Evolutionary conservation across 257 asterid genomes (phyloP).

Genomic region (Solanum clarkiae): DNA sequence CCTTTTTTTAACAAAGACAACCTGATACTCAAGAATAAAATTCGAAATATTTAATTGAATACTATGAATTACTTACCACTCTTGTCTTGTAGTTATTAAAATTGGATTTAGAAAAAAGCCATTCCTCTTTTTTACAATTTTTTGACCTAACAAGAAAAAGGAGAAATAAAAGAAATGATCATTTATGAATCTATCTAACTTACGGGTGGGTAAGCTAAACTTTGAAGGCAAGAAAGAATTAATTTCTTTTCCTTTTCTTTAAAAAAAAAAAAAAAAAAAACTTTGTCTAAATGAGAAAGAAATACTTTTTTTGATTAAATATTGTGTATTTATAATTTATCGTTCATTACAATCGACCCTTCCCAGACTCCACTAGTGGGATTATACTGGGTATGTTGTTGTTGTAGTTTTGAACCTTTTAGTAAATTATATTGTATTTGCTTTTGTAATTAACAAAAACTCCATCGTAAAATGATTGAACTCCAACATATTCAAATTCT

Average conservation of each 20-base stretch:
- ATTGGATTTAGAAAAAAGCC: background rate
- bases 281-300: background rate
- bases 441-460: background rate
- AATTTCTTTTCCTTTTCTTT: background rate
- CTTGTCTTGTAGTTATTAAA: background rate
- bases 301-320: background rate
- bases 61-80: too few relatives aligned
- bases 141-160: background rate
- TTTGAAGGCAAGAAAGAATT: slow-evolving; percentile 1
- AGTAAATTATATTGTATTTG: background rate
- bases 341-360: too few relatives aligned
- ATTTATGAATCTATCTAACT: background rate
- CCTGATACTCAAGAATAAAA: background rate
- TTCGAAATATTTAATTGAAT: background rate
- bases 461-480: background rate
- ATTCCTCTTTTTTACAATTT: background rate
- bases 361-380: too few relatives aligned
- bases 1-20: rapidly evolving
- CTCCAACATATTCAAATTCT: background rate
- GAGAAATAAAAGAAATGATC: background rate
- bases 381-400: too few relatives aligned
- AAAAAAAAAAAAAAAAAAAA: too few relatives aligned
- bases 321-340: background rate
- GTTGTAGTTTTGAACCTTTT: background rate
- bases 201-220: slow-evolving; percentile 4